A percentile compares a stretch with the other conserved stretches of the same genome.
Evolutionary conservation across 306 rosid genomes (phyloP).

Genomic region (Ormosia emarginata): DNA sequence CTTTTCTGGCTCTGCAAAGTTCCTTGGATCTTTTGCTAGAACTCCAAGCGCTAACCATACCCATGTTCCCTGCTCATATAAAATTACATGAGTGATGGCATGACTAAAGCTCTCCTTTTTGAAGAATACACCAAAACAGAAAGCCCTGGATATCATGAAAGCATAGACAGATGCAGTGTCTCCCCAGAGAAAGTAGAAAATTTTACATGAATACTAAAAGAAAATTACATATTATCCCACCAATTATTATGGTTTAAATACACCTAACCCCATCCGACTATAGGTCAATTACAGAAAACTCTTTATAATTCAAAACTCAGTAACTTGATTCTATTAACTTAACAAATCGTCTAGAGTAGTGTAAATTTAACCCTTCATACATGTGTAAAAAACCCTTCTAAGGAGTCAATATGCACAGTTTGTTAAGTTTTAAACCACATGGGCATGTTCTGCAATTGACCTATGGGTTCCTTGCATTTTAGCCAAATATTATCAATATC

Average conservation of each 20-base stretch:
- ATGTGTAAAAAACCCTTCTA: not conserved
- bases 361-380: not conserved
- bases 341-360: not conserved
- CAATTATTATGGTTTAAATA: not conserved
- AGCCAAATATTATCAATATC: not conserved
- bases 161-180: not conserved
- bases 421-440: not conserved
- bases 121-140: not conserved
- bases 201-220: not conserved
- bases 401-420: not conserved
- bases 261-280: not conserved
- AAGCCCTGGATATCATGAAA: not conserved
- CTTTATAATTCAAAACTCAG: not conserved
- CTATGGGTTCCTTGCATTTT: not conserved
- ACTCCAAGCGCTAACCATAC: constrained; percentile 95
- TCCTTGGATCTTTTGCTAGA: constrained; percentile 80
- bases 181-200: not conserved
- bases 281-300: not conserved
- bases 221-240: not conserved
- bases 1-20: constrained; percentile 86
- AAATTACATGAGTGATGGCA: not conserved
- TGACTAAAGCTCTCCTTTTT: not conserved
- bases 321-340: not conserved
- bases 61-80: constrained; percentile 82
- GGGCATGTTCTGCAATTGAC: not conserved